These are phyloP conservation scores for Yamadazyma aaseri DNA, from an alignment of 1,139 yeast species.

Conservation along the genomic window DNA sequence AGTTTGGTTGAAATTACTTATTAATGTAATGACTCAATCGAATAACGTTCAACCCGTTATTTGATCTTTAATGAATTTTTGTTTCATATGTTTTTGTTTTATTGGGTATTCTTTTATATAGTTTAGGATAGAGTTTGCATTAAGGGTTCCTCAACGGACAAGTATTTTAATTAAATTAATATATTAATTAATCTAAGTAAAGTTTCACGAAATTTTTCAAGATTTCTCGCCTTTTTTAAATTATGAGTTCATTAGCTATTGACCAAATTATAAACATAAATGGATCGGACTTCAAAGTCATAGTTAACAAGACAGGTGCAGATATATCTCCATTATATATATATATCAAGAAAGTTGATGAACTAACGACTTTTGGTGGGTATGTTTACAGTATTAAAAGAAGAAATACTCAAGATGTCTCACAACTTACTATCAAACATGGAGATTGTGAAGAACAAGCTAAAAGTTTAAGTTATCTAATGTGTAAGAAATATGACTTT, in stretches of 20 bases:
- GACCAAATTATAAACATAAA: conserved; percentile 5
- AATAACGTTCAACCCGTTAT: conserved; percentile 58
- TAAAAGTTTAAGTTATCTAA: conserved; percentile 14
- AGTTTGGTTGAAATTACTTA: conserved; percentile 21
- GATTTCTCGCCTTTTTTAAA: no score
- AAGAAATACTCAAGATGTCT: conserved; percentile 6
- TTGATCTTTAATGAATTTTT: conserved; percentile 13
- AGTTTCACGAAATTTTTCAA: no score
- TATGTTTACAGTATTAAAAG: conserved; percentile 16
- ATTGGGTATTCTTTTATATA: conserved; percentile 19
- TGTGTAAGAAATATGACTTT: conserved; percentile 13
- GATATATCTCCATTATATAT: conserved; percentile 14
- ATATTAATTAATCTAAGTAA: conserved; percentile 4
- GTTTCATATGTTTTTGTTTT: conserved; percentile 18
- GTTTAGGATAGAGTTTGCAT: conserved; percentile 48
- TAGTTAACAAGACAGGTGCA: conserved; percentile 8
- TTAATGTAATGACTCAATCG: conserved; percentile 46
- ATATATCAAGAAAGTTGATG: conserved; percentile 10
- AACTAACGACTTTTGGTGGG: conserved; percentile 13
- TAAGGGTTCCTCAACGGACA: conserved; percentile 59
- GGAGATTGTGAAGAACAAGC: conserved; percentile 15
- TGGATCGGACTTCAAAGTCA: conserved; percentile 12
- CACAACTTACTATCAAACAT: conserved; percentile 11
- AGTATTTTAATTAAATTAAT: conserved; percentile 26
- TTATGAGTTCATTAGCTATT: no score